phyloP scores from a whole-genome alignment of 176 grass and related monocot species.

The Panicum miliaceum region DNA sequence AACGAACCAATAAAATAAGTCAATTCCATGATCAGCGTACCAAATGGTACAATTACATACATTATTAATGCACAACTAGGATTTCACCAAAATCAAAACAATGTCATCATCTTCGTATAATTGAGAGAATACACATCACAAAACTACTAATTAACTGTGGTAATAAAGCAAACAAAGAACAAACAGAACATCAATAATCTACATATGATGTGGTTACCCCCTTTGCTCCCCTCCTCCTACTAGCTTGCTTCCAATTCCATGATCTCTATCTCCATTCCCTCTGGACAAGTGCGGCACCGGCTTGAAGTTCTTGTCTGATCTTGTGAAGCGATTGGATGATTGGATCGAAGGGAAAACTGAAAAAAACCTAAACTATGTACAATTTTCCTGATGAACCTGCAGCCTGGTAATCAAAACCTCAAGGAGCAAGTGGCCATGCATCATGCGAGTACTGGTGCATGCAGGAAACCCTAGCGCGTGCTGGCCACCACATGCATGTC shows the following conservation, averaged over 20 bases:
- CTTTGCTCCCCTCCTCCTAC: background rate
- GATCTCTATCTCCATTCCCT: background rate
- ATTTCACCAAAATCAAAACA: slow-evolving; percentile 13
- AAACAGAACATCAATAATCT: background rate
- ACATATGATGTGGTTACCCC: background rate
- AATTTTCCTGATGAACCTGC: slow-evolving; percentile 19
- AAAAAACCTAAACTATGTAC: slow-evolving; percentile 6
- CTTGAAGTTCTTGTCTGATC: background rate
- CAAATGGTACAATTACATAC: slow-evolving; percentile 6
- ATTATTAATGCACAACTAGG: slow-evolving; percentile 38
- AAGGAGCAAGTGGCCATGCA: background rate
- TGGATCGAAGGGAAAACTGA: background rate
- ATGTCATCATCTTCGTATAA: background rate
- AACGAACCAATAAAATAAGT: slow-evolving; percentile 36
- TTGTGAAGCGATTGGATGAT: background rate
- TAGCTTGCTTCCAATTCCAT: background rate
- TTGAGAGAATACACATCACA: slow-evolving; percentile 14
- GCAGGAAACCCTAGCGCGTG: slow-evolving; percentile 33
- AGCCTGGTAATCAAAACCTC: background rate
- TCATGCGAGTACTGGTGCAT: background rate
- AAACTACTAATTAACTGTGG: background rate
- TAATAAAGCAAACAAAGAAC: background rate
- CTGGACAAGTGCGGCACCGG: background rate
- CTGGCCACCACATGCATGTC: background rate
- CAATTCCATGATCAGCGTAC: slow-evolving; percentile 19